Conservation (phyloP, 1,284 basidiomycete species). For the Ganoderma multipileum region DNA sequence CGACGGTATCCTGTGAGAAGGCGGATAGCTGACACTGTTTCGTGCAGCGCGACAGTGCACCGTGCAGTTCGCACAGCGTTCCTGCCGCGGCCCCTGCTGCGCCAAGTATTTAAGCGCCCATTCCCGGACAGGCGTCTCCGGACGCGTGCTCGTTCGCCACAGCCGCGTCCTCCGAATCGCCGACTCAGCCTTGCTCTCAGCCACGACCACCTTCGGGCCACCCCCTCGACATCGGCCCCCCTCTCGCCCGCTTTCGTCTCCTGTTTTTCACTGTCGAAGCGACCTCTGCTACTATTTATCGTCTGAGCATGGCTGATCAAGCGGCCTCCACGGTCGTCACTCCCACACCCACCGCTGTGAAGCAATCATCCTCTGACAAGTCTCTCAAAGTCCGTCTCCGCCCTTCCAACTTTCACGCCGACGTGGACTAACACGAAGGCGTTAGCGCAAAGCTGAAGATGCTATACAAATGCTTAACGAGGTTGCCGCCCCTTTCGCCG, state of each 20-base stretch:
- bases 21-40: not conserved
- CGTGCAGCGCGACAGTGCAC: not conserved
- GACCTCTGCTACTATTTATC: not conserved
- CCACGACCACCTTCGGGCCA: conserved; percentile 21
- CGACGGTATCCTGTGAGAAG: not conserved
- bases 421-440: conserved; percentile 29
- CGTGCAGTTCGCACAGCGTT: conserved; percentile 22
- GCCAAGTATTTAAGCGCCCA: conserved; percentile 8
- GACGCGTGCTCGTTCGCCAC: conserved; percentile 22
- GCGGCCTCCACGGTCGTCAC: conserved; percentile 17
- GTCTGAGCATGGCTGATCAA: conserved; percentile 22
- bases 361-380: conserved; percentile 26
- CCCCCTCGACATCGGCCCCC: not conserved
- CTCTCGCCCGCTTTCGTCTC: not conserved
- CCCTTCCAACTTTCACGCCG: conserved; percentile 10
- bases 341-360: conserved; percentile 22
- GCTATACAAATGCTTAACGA: conserved; percentile 70
- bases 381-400: conserved; percentile 34
- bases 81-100: conserved; percentile 18
- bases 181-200: conserved; percentile 2
- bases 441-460: conserved; percentile 77
- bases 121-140: conserved; percentile 9
- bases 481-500: conserved; percentile 50
- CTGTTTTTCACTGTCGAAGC: not conserved
- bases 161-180: conserved; percentile 13